Evolutionary conservation across 495 filamentous ascomycete species (phyloP), one percentile per base, ranked within the genome.

Genomic region (Oleoguttula mirabilis): DNA sequence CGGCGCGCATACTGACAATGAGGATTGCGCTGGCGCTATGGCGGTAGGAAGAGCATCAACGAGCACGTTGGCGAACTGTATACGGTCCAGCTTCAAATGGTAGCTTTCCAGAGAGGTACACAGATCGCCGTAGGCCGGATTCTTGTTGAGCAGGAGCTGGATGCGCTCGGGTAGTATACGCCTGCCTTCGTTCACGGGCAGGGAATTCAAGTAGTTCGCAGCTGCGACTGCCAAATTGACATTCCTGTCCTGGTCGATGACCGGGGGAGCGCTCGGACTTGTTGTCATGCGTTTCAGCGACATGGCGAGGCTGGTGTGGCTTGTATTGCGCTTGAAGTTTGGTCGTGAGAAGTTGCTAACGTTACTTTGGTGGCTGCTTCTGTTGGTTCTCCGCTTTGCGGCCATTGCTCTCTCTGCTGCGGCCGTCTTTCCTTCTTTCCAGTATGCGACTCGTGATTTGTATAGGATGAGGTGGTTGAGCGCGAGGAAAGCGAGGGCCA

Each of bases 1-100:
- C 8, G 20, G 20, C 31, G 20, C 5, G n/a, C n/a, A n/a, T n/a
- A n/a, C n/a, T n/a, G n/a, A n/a, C n/a, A n/a, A n/a, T n/a, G n/a
- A n/a, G 7, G 16, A 20, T 17, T 12, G 10, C 10, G 10, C 10
- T 35, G 7, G 8, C 7, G 15, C 15, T 7, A 5, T 17, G 2
- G 24, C n/a, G 10, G 19, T 10, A 7, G 40, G 40, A 19, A 43
- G 28, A 5, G 40, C 40, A 17, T 43, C 40, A 11, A 35, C 31
- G 12, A 43, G 40, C 3, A 25, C 40, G n/a, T 43, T 43, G 12
- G 40, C 40, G 5, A 34, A 24, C 20, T 43, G 28, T 8, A 43
- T 20, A 2, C 10, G 5, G 21, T 33, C 20, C 14, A 43, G 28
- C 10, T 17, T 4, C 10, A 43, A 11, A 3, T 43, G 16, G 28